Base-by-base conservation (phyloP, 208 protist species). In the Perkinsela sp. region DNA sequence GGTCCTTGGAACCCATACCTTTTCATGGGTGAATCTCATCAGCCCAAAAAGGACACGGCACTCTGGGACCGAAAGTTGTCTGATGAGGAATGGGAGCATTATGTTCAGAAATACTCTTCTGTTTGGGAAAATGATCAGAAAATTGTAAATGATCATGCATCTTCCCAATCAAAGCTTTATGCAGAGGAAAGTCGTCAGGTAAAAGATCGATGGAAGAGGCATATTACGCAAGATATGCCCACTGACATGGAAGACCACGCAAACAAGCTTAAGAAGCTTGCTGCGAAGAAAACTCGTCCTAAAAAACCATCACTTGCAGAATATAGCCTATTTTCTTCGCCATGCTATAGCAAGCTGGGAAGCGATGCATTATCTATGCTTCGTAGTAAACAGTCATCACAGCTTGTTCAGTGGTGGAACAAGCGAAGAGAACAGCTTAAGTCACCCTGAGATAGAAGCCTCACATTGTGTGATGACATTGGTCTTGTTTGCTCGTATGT, bases 291-390 rank as follows among this genome's bases (percentile, higher is more conserved):
- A 28, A 73, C 16, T 29, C 30, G n/a, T 30, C 48, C 74, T 31
- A 29, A 28, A 13, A 69, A 76, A 0, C 76, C 78, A 32, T 76
- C 73, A 67, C 32, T 85, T 69, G 72, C 74, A 1, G 82, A 87
- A 75, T 90, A 90, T 69, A 78, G 71, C 67, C 74, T 90, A 1
- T 90, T 90, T 68, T 78, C 84, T 16, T 77, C 81, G 0, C 84
- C 84, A 29, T 78, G 87, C 57, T 80, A 86, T 69, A 75, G 71
- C 32, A 77, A 72, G 29, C 48, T 90, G 28, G 84, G 82, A 0
- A 82, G 87, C 75, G 84, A 90, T 72, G 82, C 84, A 1, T 78
- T 90, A 15, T 76, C 86, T 67, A 82, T 81, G 78, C 76, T 90
- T 74, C 78, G 84, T 28, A 67, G 81, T 28, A 78, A 80, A 13